Base-by-base conservation (phyloP, 75 land plant species). In the Chamaecyparis obtusa region DNA sequence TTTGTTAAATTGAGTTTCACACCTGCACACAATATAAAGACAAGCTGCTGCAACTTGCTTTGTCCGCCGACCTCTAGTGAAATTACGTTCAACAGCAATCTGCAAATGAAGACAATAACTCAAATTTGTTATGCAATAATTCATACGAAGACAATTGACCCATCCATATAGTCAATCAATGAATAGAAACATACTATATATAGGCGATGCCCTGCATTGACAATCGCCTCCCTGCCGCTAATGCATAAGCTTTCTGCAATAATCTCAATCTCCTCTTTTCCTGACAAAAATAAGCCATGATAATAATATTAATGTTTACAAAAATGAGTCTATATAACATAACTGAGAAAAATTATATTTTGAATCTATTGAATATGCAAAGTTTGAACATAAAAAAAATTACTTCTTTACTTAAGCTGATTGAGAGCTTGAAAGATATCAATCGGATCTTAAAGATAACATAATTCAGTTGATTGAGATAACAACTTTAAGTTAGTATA, bases 11-110 rank as follows among this genome's bases (percentile, higher is more conserved):
- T 44, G 39, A 30, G 85, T 56, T 33, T 72, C 90, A 88, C 85
- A 96, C 99, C 99, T 90, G 87, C 98, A 96, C 56, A 94, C 92
- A 86, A 96, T 92, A 85, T 98, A 98, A 71, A 98, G 93, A 87
- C 99, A 98, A 72, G 97, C 89, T 83, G 99, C 99, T 46, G 91
- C 95, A 87, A 98, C 98, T 87, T 91, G 96, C 7, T 92, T 89
- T 77, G 90, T 89, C 37, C 90, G 94, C 32, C 96, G 93, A 35
- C 98, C 98, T 88, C 91, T 90, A 14, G 99, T 97, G 88, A 96
- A 96, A 86, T 93, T 93, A 48, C 92, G 89, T 60, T 95, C 97
- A 71, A 94, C 87, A 27, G 98, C 98, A 88, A 96, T 90, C 99
- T 97, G 86, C 87, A 91, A 84, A 88, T 32, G 39, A 87, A 27